These are phyloP conservation scores for Hygrophila difformis DNA, from an alignment of 257 asterid genomes.

Conservation along the genomic window DNA sequence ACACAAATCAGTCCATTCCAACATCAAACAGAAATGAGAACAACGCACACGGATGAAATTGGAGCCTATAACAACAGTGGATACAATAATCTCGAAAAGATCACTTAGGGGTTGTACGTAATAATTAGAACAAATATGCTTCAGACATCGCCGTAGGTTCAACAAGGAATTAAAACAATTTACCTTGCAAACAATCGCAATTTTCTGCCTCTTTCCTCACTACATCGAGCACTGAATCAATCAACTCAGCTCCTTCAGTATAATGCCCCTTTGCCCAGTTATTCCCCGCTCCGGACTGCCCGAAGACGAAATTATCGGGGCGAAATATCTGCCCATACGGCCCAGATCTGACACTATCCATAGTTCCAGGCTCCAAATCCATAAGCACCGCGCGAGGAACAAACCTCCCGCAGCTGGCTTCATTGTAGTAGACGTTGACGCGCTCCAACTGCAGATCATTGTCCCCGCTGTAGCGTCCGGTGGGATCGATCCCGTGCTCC, in stretches of 20 bases:
- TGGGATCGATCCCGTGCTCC: slow-evolving; percentile 40
- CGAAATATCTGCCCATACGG: slow-evolving; percentile 38
- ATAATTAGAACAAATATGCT: no score
- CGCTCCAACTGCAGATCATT: slow-evolving; percentile 30
- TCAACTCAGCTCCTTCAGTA: slow-evolving; percentile 35
- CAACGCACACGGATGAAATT: no score
- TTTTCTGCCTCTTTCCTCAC: slow-evolving; percentile 44
- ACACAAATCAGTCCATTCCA: no score
- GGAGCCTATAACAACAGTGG: no score
- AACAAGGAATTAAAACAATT: not conserved
- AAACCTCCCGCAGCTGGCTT: slow-evolving; percentile 41
- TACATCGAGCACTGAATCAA: slow-evolving; percentile 37
- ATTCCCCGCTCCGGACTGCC: slow-evolving; percentile 39
- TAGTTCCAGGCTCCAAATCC: slow-evolving; percentile 46
- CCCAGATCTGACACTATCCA: slow-evolving; percentile 44
- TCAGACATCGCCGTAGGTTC: no score
- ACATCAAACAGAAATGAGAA: no score
- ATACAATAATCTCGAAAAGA: no score
- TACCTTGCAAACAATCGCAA: slow-evolving; percentile 38
- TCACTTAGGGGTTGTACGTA: no score
- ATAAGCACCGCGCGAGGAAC: slow-evolving; percentile 42
- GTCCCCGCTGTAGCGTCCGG: slow-evolving; percentile 40
- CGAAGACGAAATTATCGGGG: slow-evolving; percentile 39
- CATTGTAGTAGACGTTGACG: slow-evolving; percentile 37
- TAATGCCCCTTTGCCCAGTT: slow-evolving; percentile 42